These are phyloP conservation scores for Tricholoma matsutake DNA, from an alignment of 768 basidiomycete genomes.

Conservation along the genomic window DNA sequence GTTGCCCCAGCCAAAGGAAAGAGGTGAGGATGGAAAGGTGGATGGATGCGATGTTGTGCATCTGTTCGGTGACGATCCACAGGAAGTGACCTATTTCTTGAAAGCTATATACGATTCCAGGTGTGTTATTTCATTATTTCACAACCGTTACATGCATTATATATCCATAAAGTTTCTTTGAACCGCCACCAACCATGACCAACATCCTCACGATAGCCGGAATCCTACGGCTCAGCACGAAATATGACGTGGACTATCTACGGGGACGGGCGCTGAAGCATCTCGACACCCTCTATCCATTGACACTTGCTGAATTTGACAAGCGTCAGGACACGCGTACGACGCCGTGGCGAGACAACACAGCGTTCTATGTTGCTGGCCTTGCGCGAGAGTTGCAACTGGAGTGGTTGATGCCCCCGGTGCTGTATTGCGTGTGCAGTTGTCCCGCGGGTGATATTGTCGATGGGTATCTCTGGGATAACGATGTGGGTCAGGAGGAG, in stretches of 20 bases:
- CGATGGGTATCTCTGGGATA: slow-evolving; percentile 30
- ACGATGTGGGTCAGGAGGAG: slow-evolving; percentile 1
- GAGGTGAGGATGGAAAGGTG: slow-evolving; percentile 16
- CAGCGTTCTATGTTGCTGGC: slow-evolving; percentile 35
- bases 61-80: slow-evolving; percentile 28
- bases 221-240: slow-evolving; percentile 35
- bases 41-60: slow-evolving; percentile 33
- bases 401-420: slow-evolving; percentile 32
- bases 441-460: slow-evolving; percentile 35
- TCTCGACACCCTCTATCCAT: slow-evolving; percentile 35
- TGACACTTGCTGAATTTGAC: slow-evolving; percentile 31
- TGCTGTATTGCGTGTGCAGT: slow-evolving; percentile 36
- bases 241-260: slow-evolving; percentile 37
- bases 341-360: slow-evolving; percentile 35
- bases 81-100: slow-evolving; percentile 33
- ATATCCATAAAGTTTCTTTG: slow-evolving; percentile 26
- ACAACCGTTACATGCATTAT: not conserved
- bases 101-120: slow-evolving; percentile 35
- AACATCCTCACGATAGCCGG: slow-evolving; percentile 28
- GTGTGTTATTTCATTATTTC: slow-evolving; percentile 19
- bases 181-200: slow-evolving; percentile 31
- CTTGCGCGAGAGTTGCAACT: slow-evolving; percentile 33
- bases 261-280: slow-evolving; percentile 31
- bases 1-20: slow-evolving; percentile 30
- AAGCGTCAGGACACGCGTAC: slow-evolving; percentile 32